These are phyloP conservation scores for Physcomitrellopsis africana DNA, from an alignment of 225 moss, liverwort and hornwort species.

Conservation along the genomic window DNA sequence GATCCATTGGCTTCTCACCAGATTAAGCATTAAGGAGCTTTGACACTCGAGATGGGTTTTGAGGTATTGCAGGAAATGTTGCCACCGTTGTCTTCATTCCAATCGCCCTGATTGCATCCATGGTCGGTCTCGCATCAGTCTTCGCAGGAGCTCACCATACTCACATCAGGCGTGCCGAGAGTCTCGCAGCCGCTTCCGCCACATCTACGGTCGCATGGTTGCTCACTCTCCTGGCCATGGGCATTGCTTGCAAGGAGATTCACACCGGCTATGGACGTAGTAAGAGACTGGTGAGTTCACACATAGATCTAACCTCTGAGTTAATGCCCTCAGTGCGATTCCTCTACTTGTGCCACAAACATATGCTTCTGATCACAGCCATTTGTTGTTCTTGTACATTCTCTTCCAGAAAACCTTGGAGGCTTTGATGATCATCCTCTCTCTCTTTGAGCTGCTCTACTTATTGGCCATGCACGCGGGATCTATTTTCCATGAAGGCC, in stretches of 20 bases:
- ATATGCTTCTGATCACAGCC: too few relatives aligned
- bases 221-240: slow-evolving; percentile 18
- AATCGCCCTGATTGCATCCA: slow-evolving; percentile 1
- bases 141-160: not conserved
- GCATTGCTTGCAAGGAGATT: slow-evolving; percentile 27
- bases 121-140: slow-evolving; percentile 20
- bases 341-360: too few relatives aligned
- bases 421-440: too few relatives aligned
- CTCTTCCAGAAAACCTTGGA: too few relatives aligned
- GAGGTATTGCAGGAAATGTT: slow-evolving; percentile 6
- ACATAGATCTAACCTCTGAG: not conserved
- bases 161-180: slow-evolving; percentile 4
- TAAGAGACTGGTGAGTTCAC: slow-evolving; percentile 4
- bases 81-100: not conserved
- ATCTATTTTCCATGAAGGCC: too few relatives aligned
- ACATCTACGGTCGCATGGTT: not conserved
- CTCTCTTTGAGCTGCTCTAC: too few relatives aligned
- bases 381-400: too few relatives aligned
- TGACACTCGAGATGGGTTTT: too few relatives aligned
- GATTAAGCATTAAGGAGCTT: too few relatives aligned
- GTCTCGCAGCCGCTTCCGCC: slow-evolving; percentile 4
- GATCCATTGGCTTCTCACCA: too few relatives aligned
- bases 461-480: too few relatives aligned
- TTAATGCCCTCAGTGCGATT: too few relatives aligned
- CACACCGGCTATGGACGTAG: slow-evolving; percentile 13